phyloP scores from a whole-genome alignment of 768 basidiomycete species.

The Pisolithus marmoratus region DNA sequence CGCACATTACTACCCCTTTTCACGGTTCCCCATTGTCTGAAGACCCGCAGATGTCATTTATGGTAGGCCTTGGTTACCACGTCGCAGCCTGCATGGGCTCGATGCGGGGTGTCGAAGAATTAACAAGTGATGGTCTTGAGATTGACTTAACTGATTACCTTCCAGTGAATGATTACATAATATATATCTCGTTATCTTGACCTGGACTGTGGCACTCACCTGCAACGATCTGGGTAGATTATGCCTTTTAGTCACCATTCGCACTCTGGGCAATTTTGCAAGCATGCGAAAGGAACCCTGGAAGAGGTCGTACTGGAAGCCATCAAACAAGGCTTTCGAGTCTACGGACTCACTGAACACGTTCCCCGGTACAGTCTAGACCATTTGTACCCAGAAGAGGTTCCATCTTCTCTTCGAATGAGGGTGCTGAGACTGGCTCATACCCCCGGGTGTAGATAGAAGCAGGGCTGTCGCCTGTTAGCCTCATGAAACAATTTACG shows the following conservation, averaged over 20 bases:
- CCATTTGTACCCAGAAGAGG: slow-evolving; percentile 97
- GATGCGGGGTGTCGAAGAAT: background rate
- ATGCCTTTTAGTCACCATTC: slow-evolving; percentile 82
- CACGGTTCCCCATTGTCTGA: slow-evolving; percentile 5
- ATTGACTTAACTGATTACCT: no score
- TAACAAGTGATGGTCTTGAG: background rate
- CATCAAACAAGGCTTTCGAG: slow-evolving; percentile 67
- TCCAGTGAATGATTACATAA: background rate
- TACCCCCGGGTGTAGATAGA: slow-evolving; percentile 32
- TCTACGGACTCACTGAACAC: slow-evolving; percentile 90
- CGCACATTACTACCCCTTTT: slow-evolving; percentile 5
- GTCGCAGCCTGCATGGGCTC: background rate
- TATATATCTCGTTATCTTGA: no score
- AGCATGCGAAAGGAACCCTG: slow-evolving; percentile 76
- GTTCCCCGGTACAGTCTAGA: slow-evolving; percentile 75
- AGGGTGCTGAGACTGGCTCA: slow-evolving; percentile 7
- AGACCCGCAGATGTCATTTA: slow-evolving; percentile 14
- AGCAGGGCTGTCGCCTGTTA: slow-evolving; percentile 42
- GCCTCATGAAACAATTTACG: slow-evolving; percentile 60
- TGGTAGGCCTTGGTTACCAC: background rate
- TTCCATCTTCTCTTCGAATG: slow-evolving; percentile 27
- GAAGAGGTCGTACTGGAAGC: slow-evolving; percentile 81
- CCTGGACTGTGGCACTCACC: no score
- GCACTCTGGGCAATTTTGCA: slow-evolving; percentile 92
- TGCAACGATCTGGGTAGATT: background rate